Base-by-base conservation (phyloP, 169 alveolate genomes). In the Eimeria falciformis region DNA sequence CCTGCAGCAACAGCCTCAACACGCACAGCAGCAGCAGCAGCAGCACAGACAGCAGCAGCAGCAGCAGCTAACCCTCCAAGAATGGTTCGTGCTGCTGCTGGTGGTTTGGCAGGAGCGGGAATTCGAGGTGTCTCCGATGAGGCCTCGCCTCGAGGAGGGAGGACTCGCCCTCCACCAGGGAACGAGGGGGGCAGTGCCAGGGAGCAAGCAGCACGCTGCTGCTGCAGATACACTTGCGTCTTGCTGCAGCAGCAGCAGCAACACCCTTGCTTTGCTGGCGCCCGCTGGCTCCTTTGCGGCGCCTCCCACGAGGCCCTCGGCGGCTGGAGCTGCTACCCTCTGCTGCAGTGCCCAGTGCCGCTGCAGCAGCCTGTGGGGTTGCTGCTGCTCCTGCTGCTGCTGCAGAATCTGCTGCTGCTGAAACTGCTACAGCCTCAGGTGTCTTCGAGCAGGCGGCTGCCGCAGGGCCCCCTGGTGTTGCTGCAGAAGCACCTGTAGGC, bases 251-350 rank as follows among this genome's bases (percentile, higher is more conserved):
- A 43, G 66, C 65, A 45, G 65, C 65, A 75, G 66, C 33, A 45
- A 9, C 81, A 37, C 81, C 29, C 66, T 75, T 75, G 43, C 33
- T 75, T 23, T n/a, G 68, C n/a, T 21, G n/a, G 11, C 46, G 43
- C 66, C 66, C 46, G 85, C 68, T 75, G 62, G 43, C 66, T 18
- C 85, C 85, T 66, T 43, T 75, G 43, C 85, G 85, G 66, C 85
- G 85, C 29, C 85, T 58, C 45, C 40, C 56, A 11, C 85, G 62
- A 53, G 17, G 65, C 25, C 17, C n/a, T 12, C 65, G 65, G 65
- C 65, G 65, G 65, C 65, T 53, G 25, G 65, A 17, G 65, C n/a
- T 53, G n/a, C 65, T 12, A 1, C 65, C 65, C n/a, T 53, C 65
- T 21, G 17, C 65, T 53, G 65, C 65, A 17, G 65, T 21, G n/a